A percentile compares a stretch with the other conserved stretches of the same genome.
Conservation (phyloP, 139 green algal species). For the Monoraphidium neglectum region DNA sequence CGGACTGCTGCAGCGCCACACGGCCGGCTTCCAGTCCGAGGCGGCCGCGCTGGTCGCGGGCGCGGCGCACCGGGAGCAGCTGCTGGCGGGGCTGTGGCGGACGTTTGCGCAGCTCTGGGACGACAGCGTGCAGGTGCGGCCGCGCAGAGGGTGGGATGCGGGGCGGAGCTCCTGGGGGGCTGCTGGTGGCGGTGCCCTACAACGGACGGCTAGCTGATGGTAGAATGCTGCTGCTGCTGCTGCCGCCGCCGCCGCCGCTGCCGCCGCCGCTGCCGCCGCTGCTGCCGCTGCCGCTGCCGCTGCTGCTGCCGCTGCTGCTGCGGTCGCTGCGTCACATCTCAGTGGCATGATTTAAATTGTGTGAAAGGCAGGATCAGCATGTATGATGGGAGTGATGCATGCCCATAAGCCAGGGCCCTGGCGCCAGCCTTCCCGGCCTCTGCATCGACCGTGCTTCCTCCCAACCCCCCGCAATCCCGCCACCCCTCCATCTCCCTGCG, state of each 20-base stretch:
- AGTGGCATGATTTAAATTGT: too few species aligned
- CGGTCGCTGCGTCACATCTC: too few species aligned
- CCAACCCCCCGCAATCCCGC: too few species aligned
- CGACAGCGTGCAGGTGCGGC: conserved; percentile 19
- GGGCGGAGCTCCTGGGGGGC: background rate
- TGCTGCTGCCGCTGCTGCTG: too few species aligned
- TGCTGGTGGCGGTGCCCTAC: background rate
- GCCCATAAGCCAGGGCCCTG: too few species aligned
- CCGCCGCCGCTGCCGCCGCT: too few species aligned
- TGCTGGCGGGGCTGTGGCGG: conserved; percentile 24
- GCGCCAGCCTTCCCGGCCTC: too few species aligned
- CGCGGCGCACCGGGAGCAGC: conserved; percentile 20
- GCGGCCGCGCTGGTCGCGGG: conserved; percentile 1
- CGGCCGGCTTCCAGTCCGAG: conserved; percentile 18
- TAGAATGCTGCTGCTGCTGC: background rate
- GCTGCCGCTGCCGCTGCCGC: too few species aligned
- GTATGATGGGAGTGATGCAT: too few species aligned
- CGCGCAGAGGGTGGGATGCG: background rate
- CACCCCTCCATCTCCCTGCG: too few species aligned
- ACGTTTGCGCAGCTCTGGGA: conserved; percentile 30
- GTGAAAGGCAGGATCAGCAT: too few species aligned
- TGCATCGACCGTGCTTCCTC: too few species aligned
- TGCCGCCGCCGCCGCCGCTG: background rate
- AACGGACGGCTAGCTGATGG: background rate
- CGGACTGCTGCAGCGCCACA: conserved; percentile 22